Base-by-base conservation (phyloP, 1,284 basidiomycete genomes). In the Ganoderma meredithae region DNA sequence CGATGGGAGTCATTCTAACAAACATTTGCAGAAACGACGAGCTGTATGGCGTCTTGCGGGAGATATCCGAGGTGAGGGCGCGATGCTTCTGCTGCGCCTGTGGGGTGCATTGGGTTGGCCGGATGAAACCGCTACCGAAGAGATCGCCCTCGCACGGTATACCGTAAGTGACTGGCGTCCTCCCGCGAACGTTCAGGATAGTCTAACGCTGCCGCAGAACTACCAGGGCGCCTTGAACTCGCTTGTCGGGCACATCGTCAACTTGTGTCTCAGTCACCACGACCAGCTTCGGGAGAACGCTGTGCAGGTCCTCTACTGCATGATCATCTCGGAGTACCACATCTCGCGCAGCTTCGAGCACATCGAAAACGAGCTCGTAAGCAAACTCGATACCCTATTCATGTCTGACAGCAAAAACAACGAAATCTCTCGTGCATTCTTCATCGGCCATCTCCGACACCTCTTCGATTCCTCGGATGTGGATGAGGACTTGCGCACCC, bases 1-100 rank as follows among this genome's bases (percentile, higher is more conserved):
- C 9, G n/a, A 40, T 25, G 58, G 6, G 17, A 33, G 22, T n/a
- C 60, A 15, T 31, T 36, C 10, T 64, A 25, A 71, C 47, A 15
- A 5, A 9, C 9, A 27, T 13, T 33, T 15, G 15, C 76, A 98
- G 93, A 94, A 95, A 87, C 91, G 96, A 63, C 90, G 97, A 63
- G 95, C 96, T 1, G 95, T 98, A 17, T 99, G 97, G 97, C 90
- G 96, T 56, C 87, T 99, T 17, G 95, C 95, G 3, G 97, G 97
- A 19, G 97, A 99, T 80, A 90, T 98, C 74, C 89, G 97, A 41
- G 96, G 95, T 17, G 94, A 97, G 79, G 97, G 96, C 12, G 94
- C 96, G 1, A 84, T 88, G n/a, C 91, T 98, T 66, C 81, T 99
- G 64, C 81, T 93, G 39, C 89, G 87, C 64, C 82, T 98, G 2